Conservation (phyloP, 495 filamentous ascomycete genomes). For the Cercophora sp. region DNA sequence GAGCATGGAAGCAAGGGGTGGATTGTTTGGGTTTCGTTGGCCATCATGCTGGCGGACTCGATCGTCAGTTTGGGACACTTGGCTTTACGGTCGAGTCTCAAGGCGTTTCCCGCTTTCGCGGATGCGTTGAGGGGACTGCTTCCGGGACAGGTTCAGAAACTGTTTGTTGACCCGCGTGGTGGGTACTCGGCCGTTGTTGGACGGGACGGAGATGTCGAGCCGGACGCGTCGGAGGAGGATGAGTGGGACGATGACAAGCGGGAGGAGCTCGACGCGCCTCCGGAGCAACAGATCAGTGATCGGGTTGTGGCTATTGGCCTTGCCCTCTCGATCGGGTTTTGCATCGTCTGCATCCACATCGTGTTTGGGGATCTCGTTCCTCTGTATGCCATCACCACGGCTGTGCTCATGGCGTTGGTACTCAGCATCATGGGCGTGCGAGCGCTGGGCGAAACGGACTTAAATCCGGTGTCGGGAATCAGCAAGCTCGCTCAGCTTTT, state of each 20-base stretch:
- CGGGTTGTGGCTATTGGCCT: conserved; percentile 70
- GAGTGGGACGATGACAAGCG: conserved; percentile 8
- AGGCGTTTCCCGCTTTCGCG: conserved; percentile 10
- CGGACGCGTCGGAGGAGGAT: conserved; percentile 4
- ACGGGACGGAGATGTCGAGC: background rate
- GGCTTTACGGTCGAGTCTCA: conserved; percentile 46
- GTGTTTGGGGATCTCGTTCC: conserved; percentile 69
- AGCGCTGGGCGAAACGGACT: conserved; percentile 90
- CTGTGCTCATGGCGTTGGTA: conserved; percentile 82
- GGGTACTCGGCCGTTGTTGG: conserved; percentile 13
- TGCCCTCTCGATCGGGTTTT: conserved; percentile 70
- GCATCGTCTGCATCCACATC: conserved; percentile 71
- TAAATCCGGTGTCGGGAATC: conserved; percentile 96
- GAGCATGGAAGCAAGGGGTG: conserved; percentile 88
- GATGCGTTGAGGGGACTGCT: conserved; percentile 2
- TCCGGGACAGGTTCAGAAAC: background rate
- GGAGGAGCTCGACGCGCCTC: conserved; percentile 64
- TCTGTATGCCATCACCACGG: conserved; percentile 68
- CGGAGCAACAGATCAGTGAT: conserved; percentile 74
- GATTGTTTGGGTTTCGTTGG: conserved; percentile 94
- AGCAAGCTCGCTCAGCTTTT: conserved; percentile 93
- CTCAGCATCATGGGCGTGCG: conserved; percentile 94
- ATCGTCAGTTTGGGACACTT: conserved; percentile 84
- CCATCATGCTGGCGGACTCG: conserved; percentile 95
- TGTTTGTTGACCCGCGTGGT: background rate